These are phyloP conservation scores for Colletotrichum sp. DNA, from an alignment of 2,329 filamentous ascomycete genomes.

Conservation along the genomic window DNA sequence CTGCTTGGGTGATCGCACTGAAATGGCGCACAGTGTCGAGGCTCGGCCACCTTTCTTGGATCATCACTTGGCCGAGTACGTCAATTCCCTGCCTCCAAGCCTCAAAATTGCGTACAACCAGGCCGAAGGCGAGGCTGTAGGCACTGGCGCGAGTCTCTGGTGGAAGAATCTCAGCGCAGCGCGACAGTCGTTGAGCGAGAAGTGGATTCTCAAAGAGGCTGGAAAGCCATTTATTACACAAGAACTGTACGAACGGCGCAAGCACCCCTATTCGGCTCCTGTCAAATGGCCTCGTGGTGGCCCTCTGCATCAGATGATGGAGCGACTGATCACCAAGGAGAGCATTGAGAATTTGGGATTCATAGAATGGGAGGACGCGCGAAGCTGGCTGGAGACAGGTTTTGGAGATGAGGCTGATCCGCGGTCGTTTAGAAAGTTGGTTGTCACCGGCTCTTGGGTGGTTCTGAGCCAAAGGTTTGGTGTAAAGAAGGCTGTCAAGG, in stretches of 20 bases:
- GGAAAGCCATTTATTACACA: constrained; percentile 40
- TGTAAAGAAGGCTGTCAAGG: neutral
- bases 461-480: constrained; percentile 11
- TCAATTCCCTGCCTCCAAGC: constrained; percentile 18
- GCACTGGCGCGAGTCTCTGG: constrained; percentile 12
- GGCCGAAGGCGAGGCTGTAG: neutral
- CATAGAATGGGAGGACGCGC: constrained; percentile 40
- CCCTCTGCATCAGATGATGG: constrained; percentile 41
- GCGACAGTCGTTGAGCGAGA: constrained; percentile 41
- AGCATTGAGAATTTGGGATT: constrained; percentile 44
- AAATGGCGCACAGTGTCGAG: constrained; percentile 42
- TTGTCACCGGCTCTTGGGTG: constrained; percentile 3
- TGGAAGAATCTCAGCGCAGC: constrained; percentile 15
- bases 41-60: constrained; percentile 39
- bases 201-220: constrained; percentile 56
- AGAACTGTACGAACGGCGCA: constrained; percentile 54
- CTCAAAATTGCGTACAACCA: constrained; percentile 1
- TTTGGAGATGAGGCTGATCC: constrained; percentile 41
- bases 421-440: neutral
- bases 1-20: constrained; percentile 36
- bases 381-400: constrained; percentile 32
- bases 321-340: constrained; percentile 36
- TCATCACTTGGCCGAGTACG: constrained; percentile 33
- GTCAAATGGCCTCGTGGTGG: constrained; percentile 44
- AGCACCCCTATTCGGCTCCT: constrained; percentile 54